These are phyloP conservation scores for Bonia amplexicaulis DNA, from an alignment of 176 grass and related monocot species.

Conservation along the genomic window DNA sequence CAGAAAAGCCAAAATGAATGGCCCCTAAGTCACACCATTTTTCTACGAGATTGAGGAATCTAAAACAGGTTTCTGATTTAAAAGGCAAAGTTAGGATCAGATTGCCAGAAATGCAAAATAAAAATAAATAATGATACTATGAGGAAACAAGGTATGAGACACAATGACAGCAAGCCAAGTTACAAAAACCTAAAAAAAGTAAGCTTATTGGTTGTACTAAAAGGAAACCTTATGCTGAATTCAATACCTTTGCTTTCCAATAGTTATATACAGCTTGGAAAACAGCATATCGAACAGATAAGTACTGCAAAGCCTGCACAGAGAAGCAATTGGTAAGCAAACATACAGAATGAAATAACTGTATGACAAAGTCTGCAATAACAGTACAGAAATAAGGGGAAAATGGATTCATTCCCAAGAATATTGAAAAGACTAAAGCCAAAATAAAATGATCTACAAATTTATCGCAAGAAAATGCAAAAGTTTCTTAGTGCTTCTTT, in stretches of 20 bases:
- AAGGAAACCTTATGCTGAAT: background rate
- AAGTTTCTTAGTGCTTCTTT: background rate
- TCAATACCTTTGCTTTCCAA: slow-evolving; percentile 90
- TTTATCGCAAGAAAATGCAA: background rate
- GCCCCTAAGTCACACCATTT: background rate
- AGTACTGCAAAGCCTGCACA: slow-evolving; percentile 69
- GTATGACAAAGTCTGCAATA: background rate
- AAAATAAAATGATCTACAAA: background rate
- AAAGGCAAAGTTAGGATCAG: background rate
- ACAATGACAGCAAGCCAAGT: background rate
- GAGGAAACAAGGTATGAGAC: background rate
- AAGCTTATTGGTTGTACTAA: background rate
- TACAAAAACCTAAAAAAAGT: slow-evolving; percentile 24
- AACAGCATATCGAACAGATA: slow-evolving; percentile 60
- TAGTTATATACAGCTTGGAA: slow-evolving; percentile 91
- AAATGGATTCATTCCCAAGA: background rate
- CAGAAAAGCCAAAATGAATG: no score
- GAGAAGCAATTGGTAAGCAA: slow-evolving; percentile 33
- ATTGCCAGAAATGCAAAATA: background rate
- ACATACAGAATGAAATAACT: slow-evolving; percentile 9
- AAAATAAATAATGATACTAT: background rate
- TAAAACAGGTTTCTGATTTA: slow-evolving; percentile 3
- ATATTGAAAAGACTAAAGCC: background rate
- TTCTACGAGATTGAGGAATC: background rate
- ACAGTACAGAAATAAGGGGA: background rate